phyloP scores from a whole-genome alignment of 2,329 filamentous ascomycete species.

The Fonsecaea pugnacius region DNA sequence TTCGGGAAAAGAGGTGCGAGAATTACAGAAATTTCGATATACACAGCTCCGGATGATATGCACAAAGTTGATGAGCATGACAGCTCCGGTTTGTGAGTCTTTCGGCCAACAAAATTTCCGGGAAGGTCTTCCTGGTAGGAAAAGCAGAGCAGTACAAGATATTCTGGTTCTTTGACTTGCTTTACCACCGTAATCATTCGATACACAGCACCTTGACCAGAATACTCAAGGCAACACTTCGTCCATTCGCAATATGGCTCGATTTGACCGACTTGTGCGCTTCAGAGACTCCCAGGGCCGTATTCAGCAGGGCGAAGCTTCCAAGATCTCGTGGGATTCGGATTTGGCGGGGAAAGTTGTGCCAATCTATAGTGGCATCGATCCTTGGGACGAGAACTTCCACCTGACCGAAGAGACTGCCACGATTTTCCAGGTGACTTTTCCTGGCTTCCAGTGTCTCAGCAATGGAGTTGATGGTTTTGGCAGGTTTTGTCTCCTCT shows the following conservation, averaged over 20 bases:
- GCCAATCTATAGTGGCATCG: not conserved
- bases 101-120: not conserved
- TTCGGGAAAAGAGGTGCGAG: not conserved
- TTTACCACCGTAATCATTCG: no score
- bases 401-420: not conserved
- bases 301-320: conserved; percentile 4
- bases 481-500: conserved; percentile 44
- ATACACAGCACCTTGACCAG: no score
- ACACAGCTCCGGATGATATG: no score
- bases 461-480: not conserved
- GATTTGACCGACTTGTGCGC: conserved; percentile 9
- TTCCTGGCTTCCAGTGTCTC: not conserved
- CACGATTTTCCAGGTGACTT: not conserved
- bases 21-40: no score
- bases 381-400: not conserved
- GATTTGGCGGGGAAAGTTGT: not conserved
- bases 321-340: not conserved
- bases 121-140: no score
- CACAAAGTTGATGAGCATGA: not conserved
- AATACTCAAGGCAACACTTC: no score
- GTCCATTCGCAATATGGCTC: not conserved
- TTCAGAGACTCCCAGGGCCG: not conserved
- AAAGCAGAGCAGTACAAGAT: no score
- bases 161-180: no score
- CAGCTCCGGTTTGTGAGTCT: no score